Evolutionary conservation across 257 asterid genomes (phyloP).

Genomic region (Ophiorrhiza pumila): DNA sequence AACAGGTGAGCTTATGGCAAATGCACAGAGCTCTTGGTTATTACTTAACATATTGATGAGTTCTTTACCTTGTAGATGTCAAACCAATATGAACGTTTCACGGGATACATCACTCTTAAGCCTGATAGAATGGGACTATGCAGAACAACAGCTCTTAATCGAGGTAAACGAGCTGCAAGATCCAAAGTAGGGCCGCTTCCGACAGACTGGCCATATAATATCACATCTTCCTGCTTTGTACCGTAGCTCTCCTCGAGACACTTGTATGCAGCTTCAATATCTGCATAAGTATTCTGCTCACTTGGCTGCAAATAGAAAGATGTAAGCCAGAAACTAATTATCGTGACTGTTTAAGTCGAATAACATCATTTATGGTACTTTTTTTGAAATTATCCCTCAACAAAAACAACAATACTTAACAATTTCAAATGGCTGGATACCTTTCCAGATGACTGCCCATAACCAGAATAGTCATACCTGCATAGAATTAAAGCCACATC

Average conservation of each 20-base stretch:
- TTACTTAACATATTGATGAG: not conserved
- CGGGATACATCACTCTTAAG: constrained; percentile 44
- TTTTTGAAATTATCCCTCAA: not conserved
- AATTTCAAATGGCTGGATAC: constrained; percentile 29
- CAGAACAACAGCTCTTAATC: constrained; percentile 42
- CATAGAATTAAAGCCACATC: constrained; percentile 28
- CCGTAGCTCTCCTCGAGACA: constrained; percentile 50
- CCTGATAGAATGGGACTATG: constrained; percentile 51
- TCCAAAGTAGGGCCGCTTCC: constrained; percentile 51
- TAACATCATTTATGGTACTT: not conserved
- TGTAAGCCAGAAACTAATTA: constrained; percentile 12
- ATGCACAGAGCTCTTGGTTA: constrained; percentile 1
- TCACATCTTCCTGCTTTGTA: constrained; percentile 42
- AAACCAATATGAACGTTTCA: constrained; percentile 43
- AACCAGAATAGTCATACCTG: constrained; percentile 95
- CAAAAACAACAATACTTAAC: not conserved
- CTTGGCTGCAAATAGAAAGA: constrained; percentile 33
- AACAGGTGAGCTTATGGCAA: constrained; percentile 6
- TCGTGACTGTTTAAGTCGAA: not conserved
- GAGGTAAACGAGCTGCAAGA: constrained; percentile 39
- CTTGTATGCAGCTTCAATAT: constrained; percentile 45
- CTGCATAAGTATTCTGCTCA: constrained; percentile 47
- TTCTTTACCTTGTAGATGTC: constrained; percentile 41
- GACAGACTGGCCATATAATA: constrained; percentile 47
- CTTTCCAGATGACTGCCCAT: constrained; percentile 96